phyloP scores from a whole-genome alignment of 257 asterid species.

The Rhazya stricta region DNA sequence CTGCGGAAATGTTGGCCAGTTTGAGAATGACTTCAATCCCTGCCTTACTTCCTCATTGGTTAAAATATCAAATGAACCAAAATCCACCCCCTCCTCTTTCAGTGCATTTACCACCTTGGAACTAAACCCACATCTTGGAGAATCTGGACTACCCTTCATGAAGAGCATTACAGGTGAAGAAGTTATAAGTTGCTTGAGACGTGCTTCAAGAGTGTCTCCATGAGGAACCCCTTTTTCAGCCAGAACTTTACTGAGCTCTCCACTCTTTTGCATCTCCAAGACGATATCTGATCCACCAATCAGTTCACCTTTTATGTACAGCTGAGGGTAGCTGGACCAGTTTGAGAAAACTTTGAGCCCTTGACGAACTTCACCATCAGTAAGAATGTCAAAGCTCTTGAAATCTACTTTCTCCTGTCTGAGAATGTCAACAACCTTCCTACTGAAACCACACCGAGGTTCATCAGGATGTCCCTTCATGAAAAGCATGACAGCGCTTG shows the following conservation, averaged over 20 bases:
- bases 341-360: constrained; percentile 92
- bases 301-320: constrained; percentile 78
- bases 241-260: constrained; percentile 71
- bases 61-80: constrained; percentile 85
- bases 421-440: constrained; percentile 83
- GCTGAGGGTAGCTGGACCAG: constrained; percentile 98
- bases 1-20: constrained; percentile 99
- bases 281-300: constrained; percentile 97
- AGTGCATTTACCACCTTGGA: constrained; percentile 80
- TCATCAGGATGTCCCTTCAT: constrained; percentile 89
- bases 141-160: constrained; percentile 84
- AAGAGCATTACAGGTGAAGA: constrained; percentile 73
- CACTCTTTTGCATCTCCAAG: constrained; percentile 97
- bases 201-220: constrained; percentile 48
- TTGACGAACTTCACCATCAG: constrained; percentile 86
- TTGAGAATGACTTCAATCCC: constrained; percentile 75
- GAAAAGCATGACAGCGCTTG: constrained; percentile 67
- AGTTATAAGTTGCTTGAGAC: constrained; percentile 46
- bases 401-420: constrained; percentile 64
- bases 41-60: constrained; percentile 85
- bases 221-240: constrained; percentile 57
- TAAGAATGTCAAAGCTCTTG: constrained; percentile 75
- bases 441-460: constrained; percentile 90
- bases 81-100: constrained; percentile 60
- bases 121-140: constrained; percentile 89